These are phyloP conservation scores for Myriangium duriaei DNA, from an alignment of 2,329 filamentous ascomycete genomes.

Conservation along the genomic window DNA sequence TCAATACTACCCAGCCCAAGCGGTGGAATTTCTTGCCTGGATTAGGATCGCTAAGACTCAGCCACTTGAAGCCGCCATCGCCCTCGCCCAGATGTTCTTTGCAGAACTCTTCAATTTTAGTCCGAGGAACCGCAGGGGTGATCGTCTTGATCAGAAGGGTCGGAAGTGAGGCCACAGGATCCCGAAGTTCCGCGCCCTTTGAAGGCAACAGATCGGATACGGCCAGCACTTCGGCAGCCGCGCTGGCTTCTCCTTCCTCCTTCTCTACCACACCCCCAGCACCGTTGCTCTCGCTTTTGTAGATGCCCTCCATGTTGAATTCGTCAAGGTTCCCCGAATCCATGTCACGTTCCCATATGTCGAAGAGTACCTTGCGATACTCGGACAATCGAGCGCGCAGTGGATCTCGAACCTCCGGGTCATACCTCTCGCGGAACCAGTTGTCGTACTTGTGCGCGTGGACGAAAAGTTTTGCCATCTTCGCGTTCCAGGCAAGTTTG, in stretches of 20 bases:
- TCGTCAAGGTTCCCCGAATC: slow-evolving; percentile 81
- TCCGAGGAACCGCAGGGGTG: slow-evolving; percentile 85
- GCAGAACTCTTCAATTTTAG: slow-evolving; percentile 87
- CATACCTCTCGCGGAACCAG: slow-evolving; percentile 95
- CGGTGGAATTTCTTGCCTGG: slow-evolving; percentile 93
- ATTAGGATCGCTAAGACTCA: slow-evolving; percentile 92
- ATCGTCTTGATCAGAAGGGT: slow-evolving; percentile 97
- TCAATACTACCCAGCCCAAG: slow-evolving; percentile 96
- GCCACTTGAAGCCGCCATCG: slow-evolving; percentile 86
- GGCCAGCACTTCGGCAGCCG: slow-evolving; percentile 81
- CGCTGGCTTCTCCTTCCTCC: slow-evolving; percentile 87
- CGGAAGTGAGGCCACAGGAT: slow-evolving; percentile 78
- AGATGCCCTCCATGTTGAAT: slow-evolving; percentile 85
- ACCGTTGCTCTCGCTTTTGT: slow-evolving; percentile 84
- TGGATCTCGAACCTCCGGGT: slow-evolving; percentile 64
- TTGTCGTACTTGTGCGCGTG: slow-evolving; percentile 88
- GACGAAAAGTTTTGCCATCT: slow-evolving; percentile 82
- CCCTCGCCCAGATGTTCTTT: slow-evolving; percentile 86
- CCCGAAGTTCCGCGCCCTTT: slow-evolving; percentile 71
- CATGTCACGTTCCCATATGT: slow-evolving; percentile 80
- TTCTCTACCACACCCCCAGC: slow-evolving; percentile 78
- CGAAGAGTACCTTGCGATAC: slow-evolving; percentile 65
- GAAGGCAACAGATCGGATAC: slow-evolving; percentile 82
- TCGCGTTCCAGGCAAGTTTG: slow-evolving; percentile 32
- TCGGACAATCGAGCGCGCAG: slow-evolving; percentile 66